Base-by-base conservation (phyloP, 352 stramenopile genomes). In the Pelagophyceae sp. region DNA sequence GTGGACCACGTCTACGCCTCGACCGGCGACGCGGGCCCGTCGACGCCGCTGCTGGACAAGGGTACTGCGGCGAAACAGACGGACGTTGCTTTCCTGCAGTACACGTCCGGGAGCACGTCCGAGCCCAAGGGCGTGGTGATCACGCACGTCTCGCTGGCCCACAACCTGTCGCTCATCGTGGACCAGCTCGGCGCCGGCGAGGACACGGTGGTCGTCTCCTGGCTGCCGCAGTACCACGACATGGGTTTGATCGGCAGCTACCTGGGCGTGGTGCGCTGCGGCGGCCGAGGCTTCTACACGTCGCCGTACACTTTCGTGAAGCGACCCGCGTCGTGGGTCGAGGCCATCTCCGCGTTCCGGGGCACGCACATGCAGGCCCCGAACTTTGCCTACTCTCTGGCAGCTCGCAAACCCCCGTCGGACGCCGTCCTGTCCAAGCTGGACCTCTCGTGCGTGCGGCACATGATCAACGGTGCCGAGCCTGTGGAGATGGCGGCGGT, bases 211-310 rank as follows among this genome's bases (percentile, higher is more conserved):
- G 94, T 98, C 23, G 94, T 97, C 2, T 98, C 91, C 29, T 99
- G 96, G 96, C 86, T 99, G 23, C 96, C 96, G 17, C 95, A 99
- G 86, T 99, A 99, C 84, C 97, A 99, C 83, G 97, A 99, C 84
- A 99, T 99, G 96, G 97, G 96, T 6, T 90, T 99, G 31, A 99
- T 99, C 79, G 96, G 96, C 71, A 94, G 91, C 33, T 88, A 92
- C 60, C 79, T 96, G 20, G 89, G 89, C 37, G 76, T 85, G 0
- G 72, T 94, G 15, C 95, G 95, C 76, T 96, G 90, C 77, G 92
- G 93, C 29, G 96, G 93, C 70, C 92, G 83, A 17, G 95, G 96
- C 5, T 94, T 97, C 60, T 99, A 99, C 85, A 90, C 99, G 82
- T 98, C 94, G 51, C 97, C 96, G 0, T 91, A 99, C 67, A 92